phyloP scores from a whole-genome alignment of 2,329 filamentous ascomycete species.

The Xylariaceae sp. region DNA sequence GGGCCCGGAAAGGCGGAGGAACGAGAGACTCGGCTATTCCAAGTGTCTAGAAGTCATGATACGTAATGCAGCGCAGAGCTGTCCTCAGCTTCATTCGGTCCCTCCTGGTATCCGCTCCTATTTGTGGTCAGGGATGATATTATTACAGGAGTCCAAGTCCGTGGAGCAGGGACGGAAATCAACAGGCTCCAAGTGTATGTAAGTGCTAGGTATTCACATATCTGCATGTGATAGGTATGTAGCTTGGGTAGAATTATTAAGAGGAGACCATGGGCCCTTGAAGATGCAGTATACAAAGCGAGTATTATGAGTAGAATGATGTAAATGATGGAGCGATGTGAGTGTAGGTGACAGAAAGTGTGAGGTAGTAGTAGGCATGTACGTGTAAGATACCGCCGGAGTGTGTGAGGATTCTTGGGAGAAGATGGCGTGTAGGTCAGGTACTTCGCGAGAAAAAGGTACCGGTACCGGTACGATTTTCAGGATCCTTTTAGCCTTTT shows the following conservation, averaged over 20 bases:
- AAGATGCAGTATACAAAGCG: background rate
- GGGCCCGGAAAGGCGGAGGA: background rate
- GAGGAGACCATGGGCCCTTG: background rate
- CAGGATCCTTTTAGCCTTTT: slow-evolving; percentile 7
- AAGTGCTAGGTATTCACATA: background rate
- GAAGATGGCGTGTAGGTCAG: background rate
- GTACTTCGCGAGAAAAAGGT: background rate
- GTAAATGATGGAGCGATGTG: no score
- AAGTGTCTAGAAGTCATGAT: background rate
- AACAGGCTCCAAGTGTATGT: slow-evolving; percentile 5
- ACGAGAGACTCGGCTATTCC: slow-evolving; percentile 10
- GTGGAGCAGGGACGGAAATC: slow-evolving; percentile 12
- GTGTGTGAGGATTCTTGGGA: no score
- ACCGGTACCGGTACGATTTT: background rate
- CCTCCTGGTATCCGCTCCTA: slow-evolving; percentile 1
- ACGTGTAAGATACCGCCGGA: background rate
- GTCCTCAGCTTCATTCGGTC: background rate
- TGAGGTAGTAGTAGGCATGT: background rate
- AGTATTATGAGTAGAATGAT: no score
- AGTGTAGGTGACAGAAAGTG: no score
- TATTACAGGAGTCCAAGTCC: slow-evolving; percentile 12
- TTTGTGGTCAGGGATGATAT: slow-evolving; percentile 4
- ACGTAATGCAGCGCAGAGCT: background rate
- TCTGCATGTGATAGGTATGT: background rate
- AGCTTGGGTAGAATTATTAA: background rate